Evolutionary conservation across 345 rosid species (phyloP).

Genomic region (Ceriops tagal): DNA sequence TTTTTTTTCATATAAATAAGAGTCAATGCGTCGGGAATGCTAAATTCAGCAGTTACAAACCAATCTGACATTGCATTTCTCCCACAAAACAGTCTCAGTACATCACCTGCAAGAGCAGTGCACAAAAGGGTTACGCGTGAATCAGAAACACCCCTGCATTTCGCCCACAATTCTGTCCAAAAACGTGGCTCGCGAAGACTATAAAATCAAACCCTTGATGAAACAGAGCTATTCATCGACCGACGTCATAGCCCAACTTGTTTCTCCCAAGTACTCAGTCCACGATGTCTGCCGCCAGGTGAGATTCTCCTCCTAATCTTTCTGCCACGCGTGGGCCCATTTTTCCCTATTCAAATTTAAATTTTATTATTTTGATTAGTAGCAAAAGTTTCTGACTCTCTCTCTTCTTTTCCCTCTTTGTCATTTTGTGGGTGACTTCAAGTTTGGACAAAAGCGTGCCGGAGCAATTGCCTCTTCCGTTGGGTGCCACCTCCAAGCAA

Average conservation of each 20-base stretch:
- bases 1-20: too few relatives aligned
- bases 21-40: too few relatives aligned
- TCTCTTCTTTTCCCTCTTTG: not conserved
- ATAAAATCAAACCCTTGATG: not conserved
- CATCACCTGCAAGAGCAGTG: too few relatives aligned
- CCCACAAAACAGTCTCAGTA: too few relatives aligned
- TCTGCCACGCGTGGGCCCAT: too few relatives aligned
- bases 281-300: not conserved
- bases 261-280: not conserved
- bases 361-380: too few relatives aligned
- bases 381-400: not conserved
- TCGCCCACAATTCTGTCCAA: not conserved
- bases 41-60: too few relatives aligned
- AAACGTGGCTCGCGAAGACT: not conserved
- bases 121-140: too few relatives aligned
- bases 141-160: not conserved
- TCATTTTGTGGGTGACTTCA: not conserved
- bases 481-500: slow-evolving; percentile 54
- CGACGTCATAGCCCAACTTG: not conserved
- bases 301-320: not conserved
- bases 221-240: not conserved
- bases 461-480: slow-evolving; percentile 45
- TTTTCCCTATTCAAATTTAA: not conserved
- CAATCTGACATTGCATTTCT: too few relatives aligned
- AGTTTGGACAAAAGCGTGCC: slow-evolving; percentile 31